phyloP scores from a whole-genome alignment of 129 eudicot genomes.

The Solidago caesia region DNA sequence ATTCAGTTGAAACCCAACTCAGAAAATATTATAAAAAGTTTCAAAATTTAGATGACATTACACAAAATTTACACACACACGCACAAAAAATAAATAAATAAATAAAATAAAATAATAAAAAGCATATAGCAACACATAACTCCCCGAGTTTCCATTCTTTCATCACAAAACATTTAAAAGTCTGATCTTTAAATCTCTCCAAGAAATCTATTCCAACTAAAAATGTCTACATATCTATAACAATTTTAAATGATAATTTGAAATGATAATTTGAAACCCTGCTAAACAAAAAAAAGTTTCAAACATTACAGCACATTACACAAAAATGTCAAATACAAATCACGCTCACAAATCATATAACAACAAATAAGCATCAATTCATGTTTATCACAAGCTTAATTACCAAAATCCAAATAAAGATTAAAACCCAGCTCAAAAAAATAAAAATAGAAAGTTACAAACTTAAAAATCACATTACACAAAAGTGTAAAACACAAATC shows the following conservation, averaged over 20 bases:
- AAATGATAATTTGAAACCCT: not conserved
- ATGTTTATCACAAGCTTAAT: not conserved
- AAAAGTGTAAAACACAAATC: no score
- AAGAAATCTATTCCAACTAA: constrained; percentile 5
- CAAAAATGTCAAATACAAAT: not conserved
- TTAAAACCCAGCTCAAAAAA: no score
- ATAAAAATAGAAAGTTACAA: no score
- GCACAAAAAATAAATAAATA: no score
- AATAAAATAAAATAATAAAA: no score
- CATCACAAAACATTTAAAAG: constrained; percentile 14
- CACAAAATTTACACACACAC: no score
- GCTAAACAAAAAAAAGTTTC: not conserved
- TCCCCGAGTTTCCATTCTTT: no score
- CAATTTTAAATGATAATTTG: not conserved
- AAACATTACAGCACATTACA: not conserved
- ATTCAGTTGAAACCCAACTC: no score
- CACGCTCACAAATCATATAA: not conserved
- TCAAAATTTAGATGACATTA: no score
- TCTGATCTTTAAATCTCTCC: not conserved
- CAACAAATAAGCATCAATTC: not conserved
- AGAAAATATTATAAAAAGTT: no score
- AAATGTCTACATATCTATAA: constrained; percentile 14
- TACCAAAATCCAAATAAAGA: not conserved
- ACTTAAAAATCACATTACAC: no score
- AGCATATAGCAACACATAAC: no score